Evolutionary conservation across 2,329 filamentous ascomycete genomes (phyloP).

Genomic region (Apiospora koreana): DNA sequence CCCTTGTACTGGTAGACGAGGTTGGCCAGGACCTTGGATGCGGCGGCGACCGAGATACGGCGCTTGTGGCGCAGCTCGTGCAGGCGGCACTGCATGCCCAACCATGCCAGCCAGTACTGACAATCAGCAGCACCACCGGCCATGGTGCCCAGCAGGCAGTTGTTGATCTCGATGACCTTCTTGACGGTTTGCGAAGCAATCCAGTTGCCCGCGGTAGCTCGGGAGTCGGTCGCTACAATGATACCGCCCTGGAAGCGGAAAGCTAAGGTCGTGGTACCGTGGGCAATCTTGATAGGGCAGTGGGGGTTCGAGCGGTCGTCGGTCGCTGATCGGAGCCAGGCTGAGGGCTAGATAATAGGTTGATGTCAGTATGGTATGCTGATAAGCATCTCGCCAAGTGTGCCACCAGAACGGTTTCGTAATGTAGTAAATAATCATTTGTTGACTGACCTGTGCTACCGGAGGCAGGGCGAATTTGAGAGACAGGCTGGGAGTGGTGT

Average conservation of each 20-base stretch:
- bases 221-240: slow-evolving; percentile 96
- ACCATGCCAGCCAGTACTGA: slow-evolving; percentile 99
- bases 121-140: slow-evolving; percentile 98
- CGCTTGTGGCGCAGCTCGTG: slow-evolving; percentile 99
- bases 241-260: slow-evolving; percentile 99
- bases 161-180: slow-evolving; percentile 99
- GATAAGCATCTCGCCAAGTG: background rate
- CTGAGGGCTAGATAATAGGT: slow-evolving; percentile 65
- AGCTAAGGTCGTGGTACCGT: slow-evolving; percentile 96
- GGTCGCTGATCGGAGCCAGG: slow-evolving; percentile 94
- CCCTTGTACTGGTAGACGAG: slow-evolving; percentile 98
- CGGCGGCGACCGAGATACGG: slow-evolving; percentile 95
- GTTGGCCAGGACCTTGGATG: slow-evolving; percentile 98
- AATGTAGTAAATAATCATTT: slow-evolving; percentile 16
- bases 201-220: slow-evolving; percentile 97
- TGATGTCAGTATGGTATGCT: background rate
- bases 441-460: slow-evolving; percentile 73
- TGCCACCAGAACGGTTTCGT: background rate
- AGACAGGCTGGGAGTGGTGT: slow-evolving; percentile 74
- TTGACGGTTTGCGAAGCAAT: slow-evolving; percentile 99
- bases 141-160: slow-evolving; percentile 92
- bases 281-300: slow-evolving; percentile 98
- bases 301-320: slow-evolving; percentile 96
- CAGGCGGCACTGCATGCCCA: slow-evolving; percentile 98
- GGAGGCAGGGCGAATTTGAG: slow-evolving; percentile 96